Conservation (phyloP, 768 basidiomycete species). For the Tremella mesenterica region DNA sequence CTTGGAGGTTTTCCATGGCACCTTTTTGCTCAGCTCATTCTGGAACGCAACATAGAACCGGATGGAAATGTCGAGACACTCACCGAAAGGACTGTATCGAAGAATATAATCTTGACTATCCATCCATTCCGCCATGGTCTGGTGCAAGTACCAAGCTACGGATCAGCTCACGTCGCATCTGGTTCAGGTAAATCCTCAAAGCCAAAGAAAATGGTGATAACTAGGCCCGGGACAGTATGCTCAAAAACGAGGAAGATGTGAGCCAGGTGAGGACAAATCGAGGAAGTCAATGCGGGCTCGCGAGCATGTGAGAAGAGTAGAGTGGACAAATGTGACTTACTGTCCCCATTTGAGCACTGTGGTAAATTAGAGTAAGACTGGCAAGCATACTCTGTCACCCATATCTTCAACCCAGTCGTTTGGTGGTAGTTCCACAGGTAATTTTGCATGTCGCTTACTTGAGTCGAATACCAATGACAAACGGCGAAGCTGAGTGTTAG, state of each 20-base stretch:
- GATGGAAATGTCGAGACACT: constrained; percentile 1
- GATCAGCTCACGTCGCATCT: constrained; percentile 2
- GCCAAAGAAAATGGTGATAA: too few species aligned
- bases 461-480: constrained; percentile 62
- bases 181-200: too few species aligned
- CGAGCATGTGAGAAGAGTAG: too few species aligned
- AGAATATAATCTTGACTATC: constrained; percentile 37
- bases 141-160: constrained; percentile 39
- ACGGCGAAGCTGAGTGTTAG: constrained; percentile 46
- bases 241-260: too few species aligned
- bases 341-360: constrained; percentile 38
- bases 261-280: too few species aligned
- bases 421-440: constrained; percentile 48
- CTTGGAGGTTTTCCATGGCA: constrained; percentile 42
- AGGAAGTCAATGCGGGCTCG: too few species aligned
- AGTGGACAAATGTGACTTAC: constrained; percentile 21
- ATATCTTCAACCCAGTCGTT: constrained; percentile 27
- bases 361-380: constrained; percentile 44
- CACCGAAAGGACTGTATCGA: constrained; percentile 42
- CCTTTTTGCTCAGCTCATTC: constrained; percentile 6
- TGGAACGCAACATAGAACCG: background rate
- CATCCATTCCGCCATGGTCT: constrained; percentile 41
- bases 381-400: constrained; percentile 43
- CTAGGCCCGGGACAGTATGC: too few species aligned
- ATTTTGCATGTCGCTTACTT: constrained; percentile 49